Conservation (phyloP, 345 rosid species). For the Acer negundo region DNA sequence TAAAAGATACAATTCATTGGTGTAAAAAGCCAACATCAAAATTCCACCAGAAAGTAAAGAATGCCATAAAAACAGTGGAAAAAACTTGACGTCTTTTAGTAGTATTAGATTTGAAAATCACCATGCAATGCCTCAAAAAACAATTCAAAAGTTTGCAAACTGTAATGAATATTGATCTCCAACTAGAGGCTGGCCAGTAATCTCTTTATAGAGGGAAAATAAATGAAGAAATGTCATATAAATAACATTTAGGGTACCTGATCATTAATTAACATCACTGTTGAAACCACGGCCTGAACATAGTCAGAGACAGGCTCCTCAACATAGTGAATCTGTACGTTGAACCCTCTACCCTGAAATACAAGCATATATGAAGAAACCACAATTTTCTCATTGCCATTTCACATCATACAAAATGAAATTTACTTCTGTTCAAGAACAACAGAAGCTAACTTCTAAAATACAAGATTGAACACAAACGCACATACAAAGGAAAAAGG, state of each 20-base stretch:
- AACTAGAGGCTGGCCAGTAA: not conserved
- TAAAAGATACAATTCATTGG: not conserved
- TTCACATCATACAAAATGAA: not conserved
- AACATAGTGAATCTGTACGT: slow-evolving; percentile 72
- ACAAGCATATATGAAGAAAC: slow-evolving; percentile 15
- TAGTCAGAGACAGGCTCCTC: slow-evolving; percentile 94
- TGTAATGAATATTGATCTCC: not conserved
- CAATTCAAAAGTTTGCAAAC: slow-evolving; percentile 4
- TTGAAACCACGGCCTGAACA: slow-evolving; percentile 73
- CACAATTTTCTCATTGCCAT: slow-evolving; percentile 5
- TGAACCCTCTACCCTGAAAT: slow-evolving; percentile 92
- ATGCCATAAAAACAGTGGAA: not conserved
- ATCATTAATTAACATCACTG: slow-evolving; percentile 72
- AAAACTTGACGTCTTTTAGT: not conserved
- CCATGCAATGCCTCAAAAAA: not conserved
- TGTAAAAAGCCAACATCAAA: not conserved
- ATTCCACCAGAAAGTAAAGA: not conserved
- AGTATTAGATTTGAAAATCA: not conserved
- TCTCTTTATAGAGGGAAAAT: not conserved
- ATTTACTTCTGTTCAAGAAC: not conserved
- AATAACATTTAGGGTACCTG: slow-evolving; percentile 47
- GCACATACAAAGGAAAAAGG: not conserved
- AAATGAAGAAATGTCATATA: not conserved
- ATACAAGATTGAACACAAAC: not conserved
- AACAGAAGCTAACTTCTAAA: slow-evolving; percentile 5